Percentiles rank a stretch among this genome's conserved stretches.
Conservation (phyloP, 371 early-diverging fungal genomes). For the Rhizopus sp. region DNA sequence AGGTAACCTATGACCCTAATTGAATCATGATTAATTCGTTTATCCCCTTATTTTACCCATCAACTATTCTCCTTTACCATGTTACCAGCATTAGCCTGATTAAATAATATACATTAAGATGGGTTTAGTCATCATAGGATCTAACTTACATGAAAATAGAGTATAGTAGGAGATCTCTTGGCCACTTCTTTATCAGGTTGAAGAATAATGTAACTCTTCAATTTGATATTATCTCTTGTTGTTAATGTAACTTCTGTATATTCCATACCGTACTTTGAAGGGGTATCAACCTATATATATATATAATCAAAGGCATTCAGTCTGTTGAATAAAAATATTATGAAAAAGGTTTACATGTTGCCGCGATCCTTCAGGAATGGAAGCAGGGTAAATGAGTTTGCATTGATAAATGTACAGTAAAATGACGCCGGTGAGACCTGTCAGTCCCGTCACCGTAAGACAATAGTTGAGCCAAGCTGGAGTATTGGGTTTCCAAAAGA, state of each 20-base stretch:
- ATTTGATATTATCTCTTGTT: constrained; percentile 79
- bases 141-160: constrained; percentile 79
- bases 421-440: constrained; percentile 47
- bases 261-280: constrained; percentile 70
- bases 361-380: constrained; percentile 81
- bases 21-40: constrained; percentile 5
- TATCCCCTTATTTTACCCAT: not conserved
- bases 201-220: constrained; percentile 82
- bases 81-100: constrained; percentile 93
- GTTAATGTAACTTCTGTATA: constrained; percentile 76
- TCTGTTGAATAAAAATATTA: not conserved
- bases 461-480: constrained; percentile 48
- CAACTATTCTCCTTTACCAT: constrained; percentile 58
- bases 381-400: constrained; percentile 83
- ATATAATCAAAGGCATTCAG: no score
- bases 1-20: constrained; percentile 87
- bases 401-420: constrained; percentile 81
- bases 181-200: constrained; percentile 56
- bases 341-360: constrained; percentile 46
- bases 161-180: constrained; percentile 67
- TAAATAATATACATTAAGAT: not conserved
- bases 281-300: constrained; percentile 63
- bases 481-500: constrained; percentile 21
- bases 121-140: not conserved
- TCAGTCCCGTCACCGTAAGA: constrained; percentile 43